Conservation (phyloP, 2,329 filamentous ascomycete species). For the Geosmithia morbida region DNA sequence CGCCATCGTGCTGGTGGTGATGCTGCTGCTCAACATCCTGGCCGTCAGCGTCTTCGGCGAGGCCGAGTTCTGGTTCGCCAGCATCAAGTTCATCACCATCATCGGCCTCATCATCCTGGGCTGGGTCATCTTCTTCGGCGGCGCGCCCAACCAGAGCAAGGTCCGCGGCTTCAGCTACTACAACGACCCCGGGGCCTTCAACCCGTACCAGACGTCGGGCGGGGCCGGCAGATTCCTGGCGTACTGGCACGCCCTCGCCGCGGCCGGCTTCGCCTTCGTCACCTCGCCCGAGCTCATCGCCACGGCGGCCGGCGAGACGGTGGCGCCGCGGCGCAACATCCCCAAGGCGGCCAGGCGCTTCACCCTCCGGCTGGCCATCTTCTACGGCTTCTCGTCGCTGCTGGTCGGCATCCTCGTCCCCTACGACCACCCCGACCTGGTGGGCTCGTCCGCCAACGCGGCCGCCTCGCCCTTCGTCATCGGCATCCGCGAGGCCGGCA, state of each 20-base stretch:
- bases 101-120: constrained; percentile 40
- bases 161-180: constrained; percentile 28
- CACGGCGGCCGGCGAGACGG: constrained; percentile 50
- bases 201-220: constrained; percentile 29
- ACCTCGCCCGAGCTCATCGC: constrained; percentile 48
- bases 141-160: constrained; percentile 31
- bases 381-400: constrained; percentile 48
- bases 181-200: constrained; percentile 26
- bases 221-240: constrained; percentile 39
- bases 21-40: constrained; percentile 40
- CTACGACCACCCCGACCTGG: constrained; percentile 48
- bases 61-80: constrained; percentile 47
- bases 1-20: constrained; percentile 37
- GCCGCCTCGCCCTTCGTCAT: constrained; percentile 50
- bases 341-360: constrained; percentile 50
- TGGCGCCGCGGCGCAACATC: constrained; percentile 49
- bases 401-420: constrained; percentile 48
- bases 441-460: constrained; percentile 31
- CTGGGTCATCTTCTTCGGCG: constrained; percentile 41
- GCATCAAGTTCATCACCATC: constrained; percentile 45
- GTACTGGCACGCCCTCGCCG: constrained; percentile 41
- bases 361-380: constrained; percentile 46
- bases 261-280: constrained; percentile 47
- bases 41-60: constrained; percentile 44
- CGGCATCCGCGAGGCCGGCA: constrained; percentile 52